Evolutionary conservation across 108 stramenopile genomes (phyloP), one percentile per base, ranked within the genome.

Genomic region (Nannochloropsis salina): DNA sequence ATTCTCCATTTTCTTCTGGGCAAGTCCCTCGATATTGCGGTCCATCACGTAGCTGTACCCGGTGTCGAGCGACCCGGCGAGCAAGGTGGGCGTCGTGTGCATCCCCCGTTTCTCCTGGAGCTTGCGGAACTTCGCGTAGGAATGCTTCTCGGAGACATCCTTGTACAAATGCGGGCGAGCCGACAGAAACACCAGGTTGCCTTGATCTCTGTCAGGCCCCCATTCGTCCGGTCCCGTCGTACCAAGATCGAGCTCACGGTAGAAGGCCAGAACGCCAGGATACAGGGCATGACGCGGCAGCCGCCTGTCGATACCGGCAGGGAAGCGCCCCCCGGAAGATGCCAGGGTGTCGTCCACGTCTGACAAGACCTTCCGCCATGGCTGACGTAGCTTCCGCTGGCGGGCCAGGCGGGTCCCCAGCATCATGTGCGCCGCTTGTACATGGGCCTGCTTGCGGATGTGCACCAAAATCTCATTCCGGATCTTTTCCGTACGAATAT

Each of bases 91-190:
- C 21, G 93, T 93, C 8, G 97, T 98, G 90, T 99, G 97, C 91
- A 99, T 89, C 2, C 96, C 81, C 84, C 89, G 9, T 40, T 41
- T 22, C 80, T 91, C 90, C 45, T 94, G 91, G 1, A 99, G 92
- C 84, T 94, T 95, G 88, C 95, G 93, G 89, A 99, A 97, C 83
- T 98, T 98, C 45, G 92, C 93, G 22, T 90, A 90, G n/a, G 85
- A 85, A 84, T 90, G 85, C 9, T 87, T 80, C 79, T 90, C 90
- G 42, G 84, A 94, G 51, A 96, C 87, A 87, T 98, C 97, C 88
- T 97, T 97, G 93, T 98, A 99, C 81, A 99, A 91, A 91, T 99
- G 99, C 9, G 99, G 98, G 47, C 99, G 90, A 45, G 99, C 99
- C 9, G 96, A 96, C 6, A 99, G 91, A 87, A 99, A 99, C 15